phyloP scores from a whole-genome alignment of 768 basidiomycete species.

The Rhodotorula toruloides region DNA sequence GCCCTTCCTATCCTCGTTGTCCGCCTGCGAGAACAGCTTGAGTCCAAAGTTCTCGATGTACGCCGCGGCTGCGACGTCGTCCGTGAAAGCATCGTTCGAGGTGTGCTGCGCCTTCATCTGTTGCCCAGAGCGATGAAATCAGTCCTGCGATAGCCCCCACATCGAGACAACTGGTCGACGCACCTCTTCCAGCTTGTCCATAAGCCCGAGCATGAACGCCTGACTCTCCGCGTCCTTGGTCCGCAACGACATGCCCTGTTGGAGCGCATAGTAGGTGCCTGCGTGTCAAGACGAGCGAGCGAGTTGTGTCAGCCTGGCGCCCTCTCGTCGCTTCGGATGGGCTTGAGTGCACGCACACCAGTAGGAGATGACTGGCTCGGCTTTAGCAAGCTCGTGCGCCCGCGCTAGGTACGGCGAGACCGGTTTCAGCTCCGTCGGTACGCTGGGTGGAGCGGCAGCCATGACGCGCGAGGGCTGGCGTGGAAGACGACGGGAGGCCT shows the following conservation, averaged over 20 bases:
- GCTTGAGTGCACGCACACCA: constrained; percentile 68
- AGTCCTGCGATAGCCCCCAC: too few relatives aligned
- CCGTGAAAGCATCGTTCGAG: constrained; percentile 70
- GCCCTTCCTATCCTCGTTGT: constrained; percentile 81
- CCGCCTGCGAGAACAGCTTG: constrained; percentile 78
- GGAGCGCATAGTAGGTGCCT: constrained; percentile 89
- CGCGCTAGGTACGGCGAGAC: constrained; percentile 79
- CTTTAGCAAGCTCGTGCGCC: constrained; percentile 73
- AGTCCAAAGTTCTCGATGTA: constrained; percentile 94
- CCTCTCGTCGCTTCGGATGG: not conserved
- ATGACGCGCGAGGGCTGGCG: not conserved
- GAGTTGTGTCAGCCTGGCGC: not conserved
- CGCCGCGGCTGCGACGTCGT: constrained; percentile 73
- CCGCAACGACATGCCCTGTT: constrained; percentile 64
- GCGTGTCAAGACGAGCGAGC: constrained; percentile 32
- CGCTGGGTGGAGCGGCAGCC: not conserved
- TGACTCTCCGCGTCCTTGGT: constrained; percentile 68
- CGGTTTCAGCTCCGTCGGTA: constrained; percentile 49
- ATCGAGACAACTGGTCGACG: too few relatives aligned
- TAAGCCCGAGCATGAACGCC: constrained; percentile 64
- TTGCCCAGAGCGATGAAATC: not conserved
- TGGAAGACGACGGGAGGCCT: not conserved
- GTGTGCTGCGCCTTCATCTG: constrained; percentile 70
- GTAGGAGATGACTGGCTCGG: constrained; percentile 84
- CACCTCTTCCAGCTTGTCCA: constrained; percentile 67